phyloP scores from a whole-genome alignment of 2,329 filamentous ascomycete species.

The Rutstroemia sp. region DNA sequence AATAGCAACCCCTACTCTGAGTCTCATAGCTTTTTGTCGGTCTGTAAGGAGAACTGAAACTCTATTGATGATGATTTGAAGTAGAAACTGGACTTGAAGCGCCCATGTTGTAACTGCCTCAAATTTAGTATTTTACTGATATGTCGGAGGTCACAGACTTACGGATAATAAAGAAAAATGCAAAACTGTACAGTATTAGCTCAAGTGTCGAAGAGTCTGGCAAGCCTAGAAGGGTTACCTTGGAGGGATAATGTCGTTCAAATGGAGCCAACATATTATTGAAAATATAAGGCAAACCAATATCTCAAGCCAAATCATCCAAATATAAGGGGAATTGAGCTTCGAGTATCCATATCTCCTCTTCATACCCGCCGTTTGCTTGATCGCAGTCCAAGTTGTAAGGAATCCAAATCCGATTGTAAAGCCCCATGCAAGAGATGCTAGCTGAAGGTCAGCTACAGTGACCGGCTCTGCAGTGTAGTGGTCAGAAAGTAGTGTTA shows the following conservation, averaged over 20 bases:
- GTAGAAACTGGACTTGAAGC: conserved; percentile 41
- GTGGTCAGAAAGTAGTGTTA: not conserved
- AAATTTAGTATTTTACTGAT: not conserved
- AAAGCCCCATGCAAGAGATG: conserved; percentile 33
- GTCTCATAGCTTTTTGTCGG: conserved; percentile 29
- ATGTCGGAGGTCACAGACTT: not conserved
- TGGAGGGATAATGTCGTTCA: not conserved
- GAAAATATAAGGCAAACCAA: conserved; percentile 33
- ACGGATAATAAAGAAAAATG: conserved; percentile 13
- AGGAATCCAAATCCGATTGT: conserved; percentile 32
- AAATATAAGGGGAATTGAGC: conserved; percentile 27
- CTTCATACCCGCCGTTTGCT: conserved; percentile 31
- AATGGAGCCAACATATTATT: conserved; percentile 22
- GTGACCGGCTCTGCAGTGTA: conserved; percentile 11
- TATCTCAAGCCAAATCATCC: conserved; percentile 35
- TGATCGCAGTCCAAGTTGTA: conserved; percentile 29
- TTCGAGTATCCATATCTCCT: conserved; percentile 24
- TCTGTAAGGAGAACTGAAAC: conserved; percentile 41
- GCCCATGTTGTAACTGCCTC: conserved; percentile 20
- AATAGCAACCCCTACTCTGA: conserved; percentile 34
- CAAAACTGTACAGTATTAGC: not conserved
- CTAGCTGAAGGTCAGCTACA: conserved; percentile 28
- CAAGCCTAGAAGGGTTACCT: not conserved
- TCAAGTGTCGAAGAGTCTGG: no score
- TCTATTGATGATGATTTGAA: conserved; percentile 50